A percentile compares a stretch with the other conserved stretches of the same genome.
These are phyloP conservation scores for Microbotryum violaceum DNA, from an alignment of 1,284 basidiomycete species.

Conservation along the genomic window DNA sequence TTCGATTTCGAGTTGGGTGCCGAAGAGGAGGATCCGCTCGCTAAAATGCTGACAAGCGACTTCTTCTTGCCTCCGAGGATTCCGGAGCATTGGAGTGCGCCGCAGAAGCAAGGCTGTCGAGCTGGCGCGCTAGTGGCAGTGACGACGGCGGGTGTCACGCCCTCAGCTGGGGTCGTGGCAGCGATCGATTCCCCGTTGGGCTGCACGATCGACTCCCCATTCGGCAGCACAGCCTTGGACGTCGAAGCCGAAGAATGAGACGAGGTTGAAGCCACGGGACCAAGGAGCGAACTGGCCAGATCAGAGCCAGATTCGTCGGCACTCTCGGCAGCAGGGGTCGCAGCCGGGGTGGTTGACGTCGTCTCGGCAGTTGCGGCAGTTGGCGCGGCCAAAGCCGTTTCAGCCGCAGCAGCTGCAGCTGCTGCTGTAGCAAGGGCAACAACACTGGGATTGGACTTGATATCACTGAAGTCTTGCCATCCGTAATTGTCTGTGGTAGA, in stretches of 20 bases:
- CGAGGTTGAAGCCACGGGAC: neutral
- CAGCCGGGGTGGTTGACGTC: neutral
- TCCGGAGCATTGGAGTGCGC: constrained; percentile 41
- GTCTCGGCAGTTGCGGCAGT: neutral
- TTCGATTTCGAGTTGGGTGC: no score
- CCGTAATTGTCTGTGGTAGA: constrained; percentile 40
- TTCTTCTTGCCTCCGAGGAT: constrained; percentile 36
- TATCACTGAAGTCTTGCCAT: constrained; percentile 30
- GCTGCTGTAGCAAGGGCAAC: neutral
- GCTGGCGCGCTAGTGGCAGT: constrained; percentile 31
- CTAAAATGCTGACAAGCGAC: no score
- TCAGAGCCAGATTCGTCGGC: constrained; percentile 16
- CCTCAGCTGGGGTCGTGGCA: neutral
- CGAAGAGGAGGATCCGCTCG: no score
- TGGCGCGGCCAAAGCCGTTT: neutral
- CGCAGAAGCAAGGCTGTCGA: constrained; percentile 42
- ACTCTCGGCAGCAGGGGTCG: neutral
- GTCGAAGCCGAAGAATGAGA: neutral
- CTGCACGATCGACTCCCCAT: neutral
- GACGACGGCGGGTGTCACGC: neutral
- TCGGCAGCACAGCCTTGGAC: neutral
- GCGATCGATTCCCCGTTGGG: neutral
- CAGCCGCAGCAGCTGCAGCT: neutral
- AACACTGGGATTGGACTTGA: neutral
- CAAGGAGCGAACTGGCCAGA: neutral